Percentiles rank a stretch among this genome's conserved stretches.
These are phyloP conservation scores for Nakaseomyces uthaithaninus DNA, from an alignment of 1,139 yeast species.

Conservation along the genomic window DNA sequence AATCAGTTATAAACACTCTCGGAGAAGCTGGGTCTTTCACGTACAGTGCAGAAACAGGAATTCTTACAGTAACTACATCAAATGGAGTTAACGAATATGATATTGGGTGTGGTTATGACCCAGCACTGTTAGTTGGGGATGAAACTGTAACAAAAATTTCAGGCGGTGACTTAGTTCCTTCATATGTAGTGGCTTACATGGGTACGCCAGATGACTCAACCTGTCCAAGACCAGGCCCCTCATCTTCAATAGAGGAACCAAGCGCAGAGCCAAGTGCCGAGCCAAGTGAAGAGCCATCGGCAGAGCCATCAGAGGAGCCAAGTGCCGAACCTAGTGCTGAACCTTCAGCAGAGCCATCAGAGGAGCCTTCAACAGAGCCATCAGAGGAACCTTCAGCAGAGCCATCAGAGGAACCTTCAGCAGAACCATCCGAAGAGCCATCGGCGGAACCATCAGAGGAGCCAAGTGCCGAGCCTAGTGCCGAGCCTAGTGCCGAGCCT, in stretches of 20 bases:
- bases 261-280: background rate
- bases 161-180: background rate
- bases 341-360: background rate
- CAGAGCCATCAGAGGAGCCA: background rate
- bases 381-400: background rate
- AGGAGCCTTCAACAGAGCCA: background rate
- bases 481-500: background rate
- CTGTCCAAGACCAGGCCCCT: background rate
- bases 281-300: background rate
- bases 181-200: background rate
- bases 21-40: background rate
- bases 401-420: background rate
- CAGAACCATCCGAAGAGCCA: background rate
- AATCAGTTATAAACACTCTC: background rate
- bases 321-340: background rate
- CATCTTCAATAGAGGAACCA: background rate
- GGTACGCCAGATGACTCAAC: background rate
- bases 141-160: background rate
- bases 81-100: background rate
- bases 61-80: background rate
- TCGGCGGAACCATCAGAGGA: background rate
- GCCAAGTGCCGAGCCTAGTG: background rate
- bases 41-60: background rate
- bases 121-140: background rate
- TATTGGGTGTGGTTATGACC: constrained; percentile 1